These are phyloP conservation scores for Boletus holoroseus DNA, from an alignment of 1,284 basidiomycete genomes.

Conservation along the genomic window DNA sequence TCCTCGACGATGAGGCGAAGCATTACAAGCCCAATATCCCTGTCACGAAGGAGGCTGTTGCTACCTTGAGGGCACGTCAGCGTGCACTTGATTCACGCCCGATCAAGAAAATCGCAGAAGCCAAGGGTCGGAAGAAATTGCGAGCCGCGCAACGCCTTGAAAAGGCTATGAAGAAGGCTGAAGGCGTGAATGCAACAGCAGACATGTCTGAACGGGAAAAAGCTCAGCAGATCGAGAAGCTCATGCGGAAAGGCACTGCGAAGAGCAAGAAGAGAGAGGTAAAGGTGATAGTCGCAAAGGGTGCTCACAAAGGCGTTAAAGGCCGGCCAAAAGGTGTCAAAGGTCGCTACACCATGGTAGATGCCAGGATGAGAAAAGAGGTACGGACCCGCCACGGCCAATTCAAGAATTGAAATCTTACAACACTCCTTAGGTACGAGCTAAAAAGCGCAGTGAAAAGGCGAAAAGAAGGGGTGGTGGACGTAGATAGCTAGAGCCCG, in stretches of 20 bases:
- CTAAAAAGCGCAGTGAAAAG: slow-evolving; percentile 66
- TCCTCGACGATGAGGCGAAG: slow-evolving; percentile 94
- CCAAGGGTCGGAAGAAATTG: slow-evolving; percentile 95
- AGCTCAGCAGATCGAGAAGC: slow-evolving; percentile 87
- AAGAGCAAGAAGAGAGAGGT: slow-evolving; percentile 75
- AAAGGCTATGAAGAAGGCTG: slow-evolving; percentile 95
- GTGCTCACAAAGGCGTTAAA: slow-evolving; percentile 83
- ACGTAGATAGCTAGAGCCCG: slow-evolving; percentile 17
- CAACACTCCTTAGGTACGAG: slow-evolving; percentile 48
- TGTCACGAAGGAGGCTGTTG: slow-evolving; percentile 93
- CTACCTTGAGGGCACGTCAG: slow-evolving; percentile 82
- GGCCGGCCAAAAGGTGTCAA: slow-evolving; percentile 96
- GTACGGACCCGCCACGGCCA: slow-evolving; percentile 34
- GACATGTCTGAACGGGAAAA: slow-evolving; percentile 95
- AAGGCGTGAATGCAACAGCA: slow-evolving; percentile 84
- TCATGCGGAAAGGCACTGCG: slow-evolving; percentile 77
- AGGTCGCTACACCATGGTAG: slow-evolving; percentile 90
- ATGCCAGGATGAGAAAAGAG: slow-evolving; percentile 82
- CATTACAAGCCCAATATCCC: slow-evolving; percentile 94
- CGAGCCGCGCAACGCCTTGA: slow-evolving; percentile 82
- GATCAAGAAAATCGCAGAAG: slow-evolving; percentile 99
- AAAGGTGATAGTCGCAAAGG: slow-evolving; percentile 91
- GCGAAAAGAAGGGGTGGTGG: slow-evolving; percentile 54
- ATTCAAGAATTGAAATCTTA: slow-evolving; percentile 5
- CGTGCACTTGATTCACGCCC: slow-evolving; percentile 94